Evolutionary conservation across 192 early-diverging fungal species (phyloP).

Genomic region (Coemansia sp.): DNA sequence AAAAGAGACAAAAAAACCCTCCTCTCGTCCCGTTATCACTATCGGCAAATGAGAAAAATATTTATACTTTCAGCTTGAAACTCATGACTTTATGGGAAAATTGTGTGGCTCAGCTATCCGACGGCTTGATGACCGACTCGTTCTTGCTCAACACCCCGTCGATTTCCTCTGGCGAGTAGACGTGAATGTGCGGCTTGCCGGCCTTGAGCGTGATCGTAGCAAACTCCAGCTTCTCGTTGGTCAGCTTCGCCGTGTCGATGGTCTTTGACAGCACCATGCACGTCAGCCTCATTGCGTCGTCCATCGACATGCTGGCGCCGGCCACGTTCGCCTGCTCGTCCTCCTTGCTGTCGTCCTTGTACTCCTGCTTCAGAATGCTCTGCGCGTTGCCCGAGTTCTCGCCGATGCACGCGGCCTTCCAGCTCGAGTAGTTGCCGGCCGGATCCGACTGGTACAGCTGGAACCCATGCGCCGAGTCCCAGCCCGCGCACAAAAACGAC

Average conservation of each 20-base stretch:
- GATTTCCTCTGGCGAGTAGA: conserved; percentile 40
- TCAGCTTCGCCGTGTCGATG: conserved; percentile 90
- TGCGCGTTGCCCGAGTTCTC: conserved; percentile 89
- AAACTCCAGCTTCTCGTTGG: conserved; percentile 88
- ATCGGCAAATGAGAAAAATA: background rate
- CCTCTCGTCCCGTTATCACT: too few species aligned
- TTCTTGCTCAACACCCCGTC: conserved; percentile 38
- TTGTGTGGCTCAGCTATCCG: conserved; percentile 12
- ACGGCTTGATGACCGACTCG: conserved; percentile 39
- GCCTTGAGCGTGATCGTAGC: conserved; percentile 69
- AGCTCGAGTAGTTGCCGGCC: conserved; percentile 97
- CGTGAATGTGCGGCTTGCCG: conserved; percentile 29
- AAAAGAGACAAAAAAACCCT: background rate
- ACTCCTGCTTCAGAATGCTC: conserved; percentile 93
- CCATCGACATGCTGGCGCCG: conserved; percentile 54
- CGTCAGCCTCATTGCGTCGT: conserved; percentile 87
- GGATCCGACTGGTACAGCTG: conserved; percentile 99
- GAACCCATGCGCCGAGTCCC: conserved; percentile 85
- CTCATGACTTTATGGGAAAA: conserved; percentile 4
- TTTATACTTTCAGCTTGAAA: background rate
- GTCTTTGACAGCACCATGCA: conserved; percentile 95
- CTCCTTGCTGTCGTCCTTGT: conserved; percentile 66
- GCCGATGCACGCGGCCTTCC: conserved; percentile 98
- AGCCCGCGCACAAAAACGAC: conserved; percentile 95
- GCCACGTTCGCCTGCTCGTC: background rate